A percentile compares a stretch with the other conserved stretches of the same genome.
These are phyloP conservation scores for Xylaria flabelliformis DNA, from an alignment of 495 filamentous ascomycete species.

Conservation along the genomic window DNA sequence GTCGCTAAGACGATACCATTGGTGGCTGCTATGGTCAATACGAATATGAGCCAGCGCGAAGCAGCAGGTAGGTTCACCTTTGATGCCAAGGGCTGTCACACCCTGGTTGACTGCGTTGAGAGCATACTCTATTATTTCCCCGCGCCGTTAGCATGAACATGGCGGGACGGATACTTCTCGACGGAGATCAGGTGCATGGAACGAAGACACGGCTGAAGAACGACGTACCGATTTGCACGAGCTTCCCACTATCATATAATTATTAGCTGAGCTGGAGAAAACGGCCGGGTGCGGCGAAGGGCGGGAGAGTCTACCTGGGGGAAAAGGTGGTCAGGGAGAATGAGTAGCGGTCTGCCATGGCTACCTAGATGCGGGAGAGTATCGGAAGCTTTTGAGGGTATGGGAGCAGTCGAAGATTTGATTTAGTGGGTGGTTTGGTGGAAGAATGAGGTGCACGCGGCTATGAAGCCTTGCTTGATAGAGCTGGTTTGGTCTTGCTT, in stretches of 20 bases:
- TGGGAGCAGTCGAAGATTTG: conserved; percentile 4
- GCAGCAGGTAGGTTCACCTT: conserved; percentile 64
- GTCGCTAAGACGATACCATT: conserved; percentile 99
- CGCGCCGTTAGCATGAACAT: conserved; percentile 25
- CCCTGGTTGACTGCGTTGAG: conserved; percentile 99
- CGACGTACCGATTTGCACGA: conserved; percentile 78
- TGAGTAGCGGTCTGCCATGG: conserved; percentile 98
- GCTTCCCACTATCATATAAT: conserved; percentile 78
- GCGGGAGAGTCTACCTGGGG: conserved; percentile 76
- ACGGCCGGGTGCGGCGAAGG: conserved; percentile 27
- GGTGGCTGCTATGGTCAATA: conserved; percentile 66
- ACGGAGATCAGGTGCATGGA: conserved; percentile 11
- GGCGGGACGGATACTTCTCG: background rate
- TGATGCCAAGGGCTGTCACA: conserved; percentile 97
- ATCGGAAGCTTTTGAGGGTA: conserved; percentile 20
- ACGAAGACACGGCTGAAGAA: conserved; percentile 14
- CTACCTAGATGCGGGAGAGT: conserved; percentile 26
- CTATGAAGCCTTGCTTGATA: conserved; percentile 24
- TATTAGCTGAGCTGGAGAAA: conserved; percentile 53
- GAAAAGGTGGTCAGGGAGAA: conserved; percentile 99
- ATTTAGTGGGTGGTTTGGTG: conserved; percentile 18
- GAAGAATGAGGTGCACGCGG: conserved; percentile 23
- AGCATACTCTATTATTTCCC: conserved; percentile 81
- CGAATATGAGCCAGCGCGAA: background rate
- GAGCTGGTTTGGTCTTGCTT: conserved; percentile 22